Percentiles rank a stretch among this genome's conserved stretches.
These are phyloP conservation scores for Salvia splendens DNA, from an alignment of 257 asterid genomes.

Conservation along the genomic window DNA sequence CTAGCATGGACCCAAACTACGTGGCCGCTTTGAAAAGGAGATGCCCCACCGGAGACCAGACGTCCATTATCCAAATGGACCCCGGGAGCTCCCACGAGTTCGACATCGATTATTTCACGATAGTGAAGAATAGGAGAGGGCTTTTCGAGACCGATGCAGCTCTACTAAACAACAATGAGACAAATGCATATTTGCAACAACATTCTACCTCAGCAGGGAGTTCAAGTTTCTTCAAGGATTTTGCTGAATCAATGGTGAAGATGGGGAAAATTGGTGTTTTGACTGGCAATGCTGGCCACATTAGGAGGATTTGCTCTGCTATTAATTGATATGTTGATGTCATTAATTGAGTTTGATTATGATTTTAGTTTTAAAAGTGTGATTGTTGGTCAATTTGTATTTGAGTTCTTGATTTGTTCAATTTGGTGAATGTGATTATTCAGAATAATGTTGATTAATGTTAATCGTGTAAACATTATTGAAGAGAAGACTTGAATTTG, in stretches of 20 bases:
- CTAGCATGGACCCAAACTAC: slow-evolving; percentile 50
- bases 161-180: slow-evolving; percentile 36
- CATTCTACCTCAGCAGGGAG: slow-evolving; percentile 23
- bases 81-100: slow-evolving; percentile 46
- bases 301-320: slow-evolving; percentile 45
- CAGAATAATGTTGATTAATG: too few species aligned
- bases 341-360: too few species aligned
- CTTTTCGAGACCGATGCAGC: slow-evolving; percentile 52
- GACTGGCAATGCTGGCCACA: slow-evolving; percentile 49
- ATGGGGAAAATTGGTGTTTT: slow-evolving; percentile 48
- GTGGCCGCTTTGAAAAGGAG: slow-evolving; percentile 24
- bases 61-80: slow-evolving; percentile 47
- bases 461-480: too few species aligned
- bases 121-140: slow-evolving; percentile 39
- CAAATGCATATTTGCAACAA: slow-evolving; percentile 34
- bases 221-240: slow-evolving; percentile 37
- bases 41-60: slow-evolving; percentile 44
- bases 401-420: too few species aligned
- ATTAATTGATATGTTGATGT: slow-evolving; percentile 21
- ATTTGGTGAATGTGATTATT: too few species aligned
- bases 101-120: slow-evolving; percentile 39
- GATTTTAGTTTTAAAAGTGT: too few species aligned
- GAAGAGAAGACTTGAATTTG: too few species aligned
- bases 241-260: slow-evolving; percentile 49
- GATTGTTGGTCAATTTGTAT: too few species aligned